These are phyloP conservation scores for Forsythia suspensa DNA, from an alignment of 257 asterid genomes.

Conservation along the genomic window DNA sequence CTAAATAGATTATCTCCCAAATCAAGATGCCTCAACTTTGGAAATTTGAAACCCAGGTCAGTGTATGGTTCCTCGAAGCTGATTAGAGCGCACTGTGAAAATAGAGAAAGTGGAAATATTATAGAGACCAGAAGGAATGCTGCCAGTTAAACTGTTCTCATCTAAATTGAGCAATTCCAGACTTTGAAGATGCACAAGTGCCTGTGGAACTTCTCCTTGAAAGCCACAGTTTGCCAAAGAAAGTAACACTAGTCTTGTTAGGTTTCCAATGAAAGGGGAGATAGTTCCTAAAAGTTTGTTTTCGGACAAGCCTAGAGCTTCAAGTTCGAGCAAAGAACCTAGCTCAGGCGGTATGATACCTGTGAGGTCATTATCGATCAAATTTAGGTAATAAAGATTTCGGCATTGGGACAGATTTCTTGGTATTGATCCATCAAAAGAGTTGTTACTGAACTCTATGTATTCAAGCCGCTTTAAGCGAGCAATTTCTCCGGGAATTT, in stretches of 20 bases:
- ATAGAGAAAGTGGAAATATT: slow-evolving; percentile 28
- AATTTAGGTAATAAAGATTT: slow-evolving; percentile 23
- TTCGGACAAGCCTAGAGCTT: slow-evolving; percentile 21
- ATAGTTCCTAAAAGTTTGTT: slow-evolving; percentile 36
- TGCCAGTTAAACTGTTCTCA: slow-evolving; percentile 28
- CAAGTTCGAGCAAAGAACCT: slow-evolving; percentile 28
- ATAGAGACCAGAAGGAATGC: slow-evolving; percentile 29
- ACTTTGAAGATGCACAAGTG: slow-evolving; percentile 25
- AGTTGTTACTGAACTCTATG: slow-evolving; percentile 33
- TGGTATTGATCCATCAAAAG: slow-evolving; percentile 41
- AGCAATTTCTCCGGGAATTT: slow-evolving; percentile 37
- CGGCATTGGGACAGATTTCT: slow-evolving; percentile 30
- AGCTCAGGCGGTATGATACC: slow-evolving; percentile 32
- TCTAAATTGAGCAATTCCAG: slow-evolving; percentile 19
- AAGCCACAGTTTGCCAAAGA: slow-evolving; percentile 25
- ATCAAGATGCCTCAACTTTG: slow-evolving; percentile 12
- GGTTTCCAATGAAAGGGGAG: slow-evolving; percentile 39
- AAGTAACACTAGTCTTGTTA: slow-evolving; percentile 19
- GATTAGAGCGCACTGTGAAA: slow-evolving; percentile 15
- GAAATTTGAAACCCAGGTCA: slow-evolving; percentile 20
- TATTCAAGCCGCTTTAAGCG: slow-evolving; percentile 20
- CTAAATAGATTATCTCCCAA: slow-evolving; percentile 22
- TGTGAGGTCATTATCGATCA: slow-evolving; percentile 26
- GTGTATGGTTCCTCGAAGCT: slow-evolving; percentile 31
- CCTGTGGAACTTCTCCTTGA: slow-evolving; percentile 37